phyloP scores from a whole-genome alignment of 441 rosid genomes.

The Gossypium lobatum region DNA sequence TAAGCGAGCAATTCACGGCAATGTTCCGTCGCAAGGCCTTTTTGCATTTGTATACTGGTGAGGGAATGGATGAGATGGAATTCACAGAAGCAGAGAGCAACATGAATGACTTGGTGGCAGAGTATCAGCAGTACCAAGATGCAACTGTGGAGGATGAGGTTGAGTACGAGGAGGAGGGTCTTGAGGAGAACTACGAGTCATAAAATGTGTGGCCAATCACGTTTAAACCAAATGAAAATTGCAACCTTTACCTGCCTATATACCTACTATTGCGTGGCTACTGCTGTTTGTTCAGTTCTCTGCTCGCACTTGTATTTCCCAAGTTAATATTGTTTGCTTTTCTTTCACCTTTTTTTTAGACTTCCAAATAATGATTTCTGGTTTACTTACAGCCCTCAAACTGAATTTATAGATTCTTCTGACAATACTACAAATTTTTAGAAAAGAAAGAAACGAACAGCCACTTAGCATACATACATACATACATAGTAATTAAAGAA shows the following conservation, averaged over 20 bases:
- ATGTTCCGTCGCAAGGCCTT: conserved; percentile 80
- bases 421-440: background rate
- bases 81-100: conserved; percentile 81
- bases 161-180: conserved; percentile 28
- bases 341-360: background rate
- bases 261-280: conserved; percentile 4
- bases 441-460: background rate
- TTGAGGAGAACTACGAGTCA: conserved; percentile 31
- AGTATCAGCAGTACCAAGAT: conserved; percentile 76
- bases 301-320: conserved; percentile 12
- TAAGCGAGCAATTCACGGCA: conserved; percentile 72
- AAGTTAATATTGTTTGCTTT: conserved; percentile 6
- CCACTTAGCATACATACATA: background rate
- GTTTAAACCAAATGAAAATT: background rate
- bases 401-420: background rate
- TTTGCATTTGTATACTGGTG: conserved; percentile 76
- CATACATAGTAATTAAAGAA: background rate
- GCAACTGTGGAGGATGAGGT: conserved; percentile 63
- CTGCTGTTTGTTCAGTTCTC: conserved; percentile 5
- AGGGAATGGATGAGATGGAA: conserved; percentile 82
- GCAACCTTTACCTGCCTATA: conserved; percentile 1
- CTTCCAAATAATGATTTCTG: conserved; percentile 9
- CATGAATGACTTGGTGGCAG: conserved; percentile 74
- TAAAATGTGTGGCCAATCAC: conserved; percentile 8
- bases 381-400: background rate